Percentiles rank a stretch among this genome's conserved stretches.
Conservation (phyloP, 2,329 filamentous ascomycete genomes). For the Botrytis fragariae region DNA sequence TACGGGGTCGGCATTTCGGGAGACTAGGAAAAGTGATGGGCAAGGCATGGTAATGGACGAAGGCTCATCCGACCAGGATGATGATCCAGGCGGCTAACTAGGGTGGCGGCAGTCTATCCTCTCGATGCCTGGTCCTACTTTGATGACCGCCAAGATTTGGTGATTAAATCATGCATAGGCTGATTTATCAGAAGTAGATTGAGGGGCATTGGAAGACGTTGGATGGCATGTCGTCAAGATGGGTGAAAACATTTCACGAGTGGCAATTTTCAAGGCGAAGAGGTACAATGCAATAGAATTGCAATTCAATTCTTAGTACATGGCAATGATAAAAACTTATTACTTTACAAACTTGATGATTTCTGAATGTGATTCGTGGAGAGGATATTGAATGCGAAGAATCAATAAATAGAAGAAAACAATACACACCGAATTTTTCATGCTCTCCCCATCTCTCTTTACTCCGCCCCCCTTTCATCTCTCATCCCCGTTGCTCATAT, state of each 20-base stretch:
- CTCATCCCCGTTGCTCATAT: neutral
- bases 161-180: neutral
- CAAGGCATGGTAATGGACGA: slow-evolving; percentile 46
- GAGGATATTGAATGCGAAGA: slow-evolving; percentile 21
- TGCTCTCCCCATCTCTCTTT: neutral
- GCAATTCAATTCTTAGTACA: slow-evolving; percentile 19
- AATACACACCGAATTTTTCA: slow-evolving; percentile 25
- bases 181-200: slow-evolving; percentile 31
- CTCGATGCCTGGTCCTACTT: slow-evolving; percentile 51
- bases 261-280: neutral
- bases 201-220: slow-evolving; percentile 60
- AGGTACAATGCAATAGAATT: slow-evolving; percentile 16
- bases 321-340: slow-evolving; percentile 26
- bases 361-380: slow-evolving; percentile 10
- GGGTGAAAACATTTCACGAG: slow-evolving; percentile 20
- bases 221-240: slow-evolving; percentile 55
- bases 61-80: slow-evolving; percentile 61
- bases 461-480: neutral
- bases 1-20: slow-evolving; percentile 35
- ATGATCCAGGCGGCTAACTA: slow-evolving; percentile 62
- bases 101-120: slow-evolving; percentile 62
- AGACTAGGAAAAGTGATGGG: slow-evolving; percentile 35
- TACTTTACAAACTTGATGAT: slow-evolving; percentile 21
- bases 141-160: slow-evolving; percentile 27
- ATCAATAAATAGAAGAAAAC: slow-evolving; percentile 21